Base-by-base conservation (phyloP, 257 asterid species). In the Lavandula angustifolia region DNA sequence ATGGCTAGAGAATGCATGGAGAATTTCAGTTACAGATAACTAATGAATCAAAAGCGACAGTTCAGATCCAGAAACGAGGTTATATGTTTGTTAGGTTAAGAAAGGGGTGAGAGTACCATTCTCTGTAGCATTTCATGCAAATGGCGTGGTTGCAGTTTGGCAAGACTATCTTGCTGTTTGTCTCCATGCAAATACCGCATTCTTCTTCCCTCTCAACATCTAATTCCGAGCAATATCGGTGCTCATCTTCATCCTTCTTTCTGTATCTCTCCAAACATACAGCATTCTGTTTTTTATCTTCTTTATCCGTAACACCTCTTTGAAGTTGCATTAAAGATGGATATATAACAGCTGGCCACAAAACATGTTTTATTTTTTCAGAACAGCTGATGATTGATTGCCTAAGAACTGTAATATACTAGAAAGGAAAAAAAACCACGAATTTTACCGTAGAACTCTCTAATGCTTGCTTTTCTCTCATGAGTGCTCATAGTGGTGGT, bases 111-210 rank as follows among this genome's bases (percentile, higher is more conserved):
- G 35, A 13, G 53, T 87, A 92, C 99, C 99, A 92, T 48, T 92
- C 96, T 38, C 82, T 85, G 84, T 89, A 92, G 86, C 99, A 92
- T 80, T 86, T 89, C 75, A 87, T 69, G 82, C 99, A 92, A 85
- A 92, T 74, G 76, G 86, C 83, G 37, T 89, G 99, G 64, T 78
- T 84, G 77, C 97, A 92, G 73, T 76, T 80, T 9, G 99, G 97
- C 80, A 92, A 77, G 73, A 92, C 99, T 37, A 89, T 80, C 78
- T 92, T 92, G 70, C 82, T 76, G 48, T 85, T 85, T 66, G 71
- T 73, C 85, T 92, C 97, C 97, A 92, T 84, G 85, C 99, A 92
- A 69, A 94, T 90, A 61, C 96, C 97, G 75, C 99, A 94, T 78
- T 94, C 99, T 32, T 87, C 96, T 68, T 92, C 99, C 82, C 95